Base-by-base conservation (phyloP, 805 yeast genomes). In the Candida loeiensis region DNA sequence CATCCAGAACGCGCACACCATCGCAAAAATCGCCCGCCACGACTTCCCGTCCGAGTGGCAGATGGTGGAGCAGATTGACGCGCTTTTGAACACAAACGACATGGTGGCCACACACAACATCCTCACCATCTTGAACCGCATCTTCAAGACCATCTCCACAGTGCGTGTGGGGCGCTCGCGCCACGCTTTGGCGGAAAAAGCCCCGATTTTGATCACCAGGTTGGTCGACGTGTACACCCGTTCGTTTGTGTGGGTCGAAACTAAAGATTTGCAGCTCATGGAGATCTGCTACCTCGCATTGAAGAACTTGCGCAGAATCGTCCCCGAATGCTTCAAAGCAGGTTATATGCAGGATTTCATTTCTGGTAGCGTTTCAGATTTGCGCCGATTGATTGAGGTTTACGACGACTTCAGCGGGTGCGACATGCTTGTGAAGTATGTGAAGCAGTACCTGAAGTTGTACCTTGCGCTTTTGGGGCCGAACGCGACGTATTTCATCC, bases 21-120 rank as follows among this genome's bases (percentile, higher is more conserved):
- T 85, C 5, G 82, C 95, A 1, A 71, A 82, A 44, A 84, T 93
- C 19, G 83, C 85, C 18, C 65, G 97, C 37, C 69, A 79, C 41
- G 99, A 93, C 52, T 93, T 86, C 56, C 97, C 98, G 0, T 59
- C 65, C 2, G 89, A 82, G 34, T 93, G 97, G 97, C 89, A 95
- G 0, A 60, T 93, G 14, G 84, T 93, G 53, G 90, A 85, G 41
- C 81, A 80, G 11, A 45, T 83, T 1, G 71, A 76, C 33, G 51
- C 51, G 3, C 51, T 69, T 15, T 52, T 83, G 35, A 77, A 68
- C 11, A 45, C 54, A 25, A 66, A 63, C 18, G 74, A 79, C 45
- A 58, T 79, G 29, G 66, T 79, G 3, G 71, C 77, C 29, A 61
- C 83, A 7, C 78, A 79, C 55, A 86, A 88, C 52, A 51, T 79